A percentile compares a stretch with the other conserved stretches of the same genome.
phyloP scores from a whole-genome alignment of 352 stramenopile species.

The Globisporangium paroecandrum region DNA sequence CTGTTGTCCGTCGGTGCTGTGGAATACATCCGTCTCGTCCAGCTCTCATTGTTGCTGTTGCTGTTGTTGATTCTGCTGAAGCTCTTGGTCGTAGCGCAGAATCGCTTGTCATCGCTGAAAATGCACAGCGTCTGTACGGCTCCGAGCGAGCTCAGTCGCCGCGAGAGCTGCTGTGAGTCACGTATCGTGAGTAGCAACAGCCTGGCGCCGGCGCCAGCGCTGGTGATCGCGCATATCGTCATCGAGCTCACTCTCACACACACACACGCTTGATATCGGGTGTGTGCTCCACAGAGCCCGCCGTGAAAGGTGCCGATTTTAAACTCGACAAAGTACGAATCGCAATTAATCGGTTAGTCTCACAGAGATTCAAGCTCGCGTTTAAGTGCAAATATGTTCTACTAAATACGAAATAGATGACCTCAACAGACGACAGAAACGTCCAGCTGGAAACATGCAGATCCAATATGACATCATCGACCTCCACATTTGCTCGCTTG shows the following conservation, averaged over 20 bases:
- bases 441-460: background rate
- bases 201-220: background rate
- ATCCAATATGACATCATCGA: background rate
- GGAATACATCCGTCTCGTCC: constrained; percentile 11
- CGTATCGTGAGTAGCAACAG: constrained; percentile 11
- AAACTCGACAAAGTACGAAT: background rate
- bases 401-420: background rate
- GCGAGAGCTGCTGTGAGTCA: background rate
- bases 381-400: background rate
- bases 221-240: constrained; percentile 1
- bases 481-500: background rate
- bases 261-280: background rate
- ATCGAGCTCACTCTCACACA: background rate
- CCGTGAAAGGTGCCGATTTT: background rate
- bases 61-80: constrained; percentile 4
- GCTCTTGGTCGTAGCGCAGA: background rate
- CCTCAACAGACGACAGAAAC: background rate
- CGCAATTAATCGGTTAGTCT: background rate
- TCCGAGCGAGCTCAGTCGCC: background rate
- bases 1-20: constrained; percentile 15
- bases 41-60: constrained; percentile 10
- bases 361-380: background rate
- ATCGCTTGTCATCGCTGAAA: background rate
- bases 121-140: constrained; percentile 3
- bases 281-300: background rate